These are phyloP conservation scores for Populus deltoides DNA, from an alignment of 345 rosid species.

Conservation along the genomic window DNA sequence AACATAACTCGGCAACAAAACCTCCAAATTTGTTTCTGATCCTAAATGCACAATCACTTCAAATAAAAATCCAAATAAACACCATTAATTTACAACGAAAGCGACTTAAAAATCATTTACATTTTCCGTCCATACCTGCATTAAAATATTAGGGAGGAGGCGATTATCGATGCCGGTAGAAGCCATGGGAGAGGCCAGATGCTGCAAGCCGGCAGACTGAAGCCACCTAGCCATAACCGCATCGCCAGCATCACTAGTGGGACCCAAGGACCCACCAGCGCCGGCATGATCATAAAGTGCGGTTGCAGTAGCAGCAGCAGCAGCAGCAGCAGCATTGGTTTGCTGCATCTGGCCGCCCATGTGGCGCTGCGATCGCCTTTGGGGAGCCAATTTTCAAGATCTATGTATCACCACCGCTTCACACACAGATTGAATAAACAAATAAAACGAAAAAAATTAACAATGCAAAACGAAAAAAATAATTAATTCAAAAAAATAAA, in stretches of 20 bases:
- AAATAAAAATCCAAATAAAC: background rate
- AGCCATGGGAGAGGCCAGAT: conserved; percentile 95
- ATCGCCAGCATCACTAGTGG: conserved; percentile 76
- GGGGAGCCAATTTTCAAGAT: conserved; percentile 99
- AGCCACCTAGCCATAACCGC: conserved; percentile 99
- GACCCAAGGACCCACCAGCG: conserved; percentile 49
- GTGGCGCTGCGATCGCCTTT: conserved; percentile 99
- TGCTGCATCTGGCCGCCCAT: conserved; percentile 99
- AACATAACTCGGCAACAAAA: background rate
- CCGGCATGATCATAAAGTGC: conserved; percentile 64
- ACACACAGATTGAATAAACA: conserved; percentile 8
- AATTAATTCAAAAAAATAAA: background rate
- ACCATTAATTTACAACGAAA: background rate
- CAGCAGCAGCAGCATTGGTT: conserved; percentile 79
- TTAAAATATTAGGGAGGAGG: conserved; percentile 76
- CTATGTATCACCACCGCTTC: conserved; percentile 55
- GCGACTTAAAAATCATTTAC: background rate
- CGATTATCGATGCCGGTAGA: conserved; percentile 76
- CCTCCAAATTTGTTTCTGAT: conserved; percentile 2
- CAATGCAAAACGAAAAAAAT: background rate
- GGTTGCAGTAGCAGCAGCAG: conserved; percentile 82
- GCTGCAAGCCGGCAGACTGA: conserved; percentile 99
- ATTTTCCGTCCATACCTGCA: conserved; percentile 59
- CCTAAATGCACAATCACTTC: background rate
- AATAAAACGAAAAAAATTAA: background rate